A percentile compares a stretch with the other conserved stretches of the same genome.
Evolutionary conservation across 805 yeast species (phyloP).

Genomic region (Candida gorgasii): DNA sequence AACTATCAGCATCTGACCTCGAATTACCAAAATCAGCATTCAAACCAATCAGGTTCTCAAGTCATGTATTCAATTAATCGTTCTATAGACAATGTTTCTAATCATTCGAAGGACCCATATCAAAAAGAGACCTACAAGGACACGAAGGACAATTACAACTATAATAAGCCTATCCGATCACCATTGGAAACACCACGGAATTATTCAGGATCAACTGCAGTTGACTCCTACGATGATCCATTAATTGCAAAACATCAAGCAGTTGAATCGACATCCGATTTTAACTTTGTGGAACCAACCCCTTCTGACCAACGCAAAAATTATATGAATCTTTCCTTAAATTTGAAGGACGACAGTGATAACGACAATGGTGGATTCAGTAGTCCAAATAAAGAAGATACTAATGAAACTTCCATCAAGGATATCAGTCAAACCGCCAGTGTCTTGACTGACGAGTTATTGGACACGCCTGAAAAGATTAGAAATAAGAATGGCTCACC

Average conservation of each 20-base stretch:
- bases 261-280: conserved; percentile 11
- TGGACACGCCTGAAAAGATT: conserved; percentile 14
- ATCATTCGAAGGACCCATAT: no score
- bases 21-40: no score
- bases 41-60: no score
- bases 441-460: conserved; percentile 15
- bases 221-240: conserved; percentile 12
- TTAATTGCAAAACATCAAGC: conserved; percentile 10
- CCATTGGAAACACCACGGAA: conserved; percentile 10
- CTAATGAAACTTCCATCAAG: conserved; percentile 14
- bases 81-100: no score
- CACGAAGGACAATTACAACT: no score
- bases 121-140: no score
- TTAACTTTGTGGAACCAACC: conserved; percentile 19
- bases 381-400: conserved; percentile 5
- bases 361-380: conserved; percentile 8
- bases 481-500: background rate
- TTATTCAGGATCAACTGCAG: conserved; percentile 16
- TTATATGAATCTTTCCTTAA: conserved; percentile 24
- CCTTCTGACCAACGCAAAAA: conserved; percentile 18
- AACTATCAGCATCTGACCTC: background rate
- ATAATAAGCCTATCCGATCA: conserved; percentile 2
- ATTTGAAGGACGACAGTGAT: conserved; percentile 12
- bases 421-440: conserved; percentile 12
- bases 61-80: no score